Evolutionary conservation across 192 early-diverging fungal species (phyloP), one percentile per base, ranked within the genome.

Genomic region (Rhizophagus clarus): DNA sequence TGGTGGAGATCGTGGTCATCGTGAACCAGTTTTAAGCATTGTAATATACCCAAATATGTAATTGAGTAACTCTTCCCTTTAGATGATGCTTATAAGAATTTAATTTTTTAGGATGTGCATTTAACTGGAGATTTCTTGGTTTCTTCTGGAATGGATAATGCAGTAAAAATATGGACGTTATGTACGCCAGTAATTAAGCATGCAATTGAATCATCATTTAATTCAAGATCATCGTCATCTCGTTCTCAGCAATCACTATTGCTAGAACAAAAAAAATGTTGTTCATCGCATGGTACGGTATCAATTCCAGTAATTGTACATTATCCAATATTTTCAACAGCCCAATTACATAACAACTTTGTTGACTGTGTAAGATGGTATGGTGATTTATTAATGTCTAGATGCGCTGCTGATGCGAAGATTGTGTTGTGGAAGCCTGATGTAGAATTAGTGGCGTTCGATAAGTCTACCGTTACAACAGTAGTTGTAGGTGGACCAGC

Each of bases 321-420:
- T 69, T 78, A 47, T 78, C 77, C 77, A 20, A 49, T 79, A 28
- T 79, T 69, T 26, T 79, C 77, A 14, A 79, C 64, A 20, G 34
- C 66, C 8, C 56, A 49, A 68, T 69, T 79, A 10, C 77, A 79
- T 15, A 79, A 79, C 28, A 79, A 79, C 15, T 79, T 69, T 45
- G 77, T 79, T n/a, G 77, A 79, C 10, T 69, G 67, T 69, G 49
- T 79, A 5, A 61, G 77, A 69, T 79, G 77, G 77, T 79, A 79
- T 51, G 77, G 77, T 24, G 77, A 79, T 56, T 68, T 79, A 51
- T 68, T 79, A 24, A 32, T 79, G 17, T 79, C 77, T n/a, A 79
- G 77, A 51, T 79, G 74, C 63, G 74, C 77, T 0, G 34, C 77
- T 5, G 77, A 79, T 26, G 17, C 77, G 17, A 66, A 11, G 22